Evolutionary conservation across 345 rosid species (phyloP), one percentile per base, ranked within the genome.

Genomic region (Arabidopsis suecica): DNA sequence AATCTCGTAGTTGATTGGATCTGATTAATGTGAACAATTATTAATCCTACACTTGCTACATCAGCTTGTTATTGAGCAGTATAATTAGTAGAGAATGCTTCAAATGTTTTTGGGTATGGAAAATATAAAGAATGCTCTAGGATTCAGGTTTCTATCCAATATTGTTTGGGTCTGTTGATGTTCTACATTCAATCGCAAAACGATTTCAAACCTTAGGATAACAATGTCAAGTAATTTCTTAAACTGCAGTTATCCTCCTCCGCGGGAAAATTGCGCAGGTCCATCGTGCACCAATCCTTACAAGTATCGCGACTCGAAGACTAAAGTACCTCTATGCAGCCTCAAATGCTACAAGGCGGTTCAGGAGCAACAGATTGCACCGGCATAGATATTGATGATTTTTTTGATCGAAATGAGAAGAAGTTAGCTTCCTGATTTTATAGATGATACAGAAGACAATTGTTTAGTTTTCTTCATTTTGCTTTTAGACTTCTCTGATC

Each of bases 311-410:
- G 89, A 95, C 83, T 89, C 97, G 2, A 92, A 92, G 83, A 83
- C 93, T 0, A 89, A 86, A 76, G 80, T 88, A 58, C 98, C 99
- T 44, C 95, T 95, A 20, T 92, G 99, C 85, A 95, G 99, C 78
- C 88, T 95, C 65, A 77, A 79, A 69, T 95, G 99, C 80, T 95
- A 95, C 85, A 92, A 86, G 82, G 97, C 93, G 47, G 70, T 92
- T 75, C 89, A 83, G 74, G 86, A 74, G 60, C 85, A 78, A 72
- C 77, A 44, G 36, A 49, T 12, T 4, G 5, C 11, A 40, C 47
- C 68, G 9, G 61, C 18, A 61, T 63, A 78, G 61, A 60, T 30
- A 53, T 68, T 75, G 62, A 60, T 75, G 74, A 59, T 57, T 48
- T 78, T 87, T 72, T 82, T 86, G 75, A 86, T 79, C 58, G 53